These are phyloP conservation scores for Cenchrus purpureus DNA, from an alignment of 176 grass and related monocot genomes.

Conservation along the genomic window DNA sequence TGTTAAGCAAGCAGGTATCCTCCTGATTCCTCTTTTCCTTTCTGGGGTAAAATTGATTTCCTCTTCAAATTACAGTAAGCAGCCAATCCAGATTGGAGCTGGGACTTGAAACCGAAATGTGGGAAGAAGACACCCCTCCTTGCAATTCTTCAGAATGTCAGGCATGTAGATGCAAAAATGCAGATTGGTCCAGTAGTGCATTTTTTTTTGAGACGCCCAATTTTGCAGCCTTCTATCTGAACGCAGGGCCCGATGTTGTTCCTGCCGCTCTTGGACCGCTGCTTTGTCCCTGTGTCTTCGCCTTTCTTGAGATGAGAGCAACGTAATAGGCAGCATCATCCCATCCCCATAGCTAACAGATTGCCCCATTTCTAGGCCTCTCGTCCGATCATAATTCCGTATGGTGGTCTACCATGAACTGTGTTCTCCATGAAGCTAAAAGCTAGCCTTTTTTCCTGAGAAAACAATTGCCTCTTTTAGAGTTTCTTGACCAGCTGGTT, in stretches of 20 bases:
- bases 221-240: constrained; percentile 16
- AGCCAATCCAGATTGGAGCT: not conserved
- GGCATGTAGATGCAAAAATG: constrained; percentile 25
- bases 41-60: not conserved
- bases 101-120: not conserved
- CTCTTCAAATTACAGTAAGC: not conserved
- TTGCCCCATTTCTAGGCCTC: constrained; percentile 22
- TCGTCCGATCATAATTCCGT: constrained; percentile 23
- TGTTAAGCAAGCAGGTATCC: constrained; percentile 47
- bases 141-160: not conserved
- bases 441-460: not conserved
- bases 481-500: not conserved
- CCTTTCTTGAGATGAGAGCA: constrained; percentile 54
- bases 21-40: not conserved
- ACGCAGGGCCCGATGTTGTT: constrained; percentile 33
- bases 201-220: not conserved
- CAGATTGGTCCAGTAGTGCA: not conserved
- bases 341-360: constrained; percentile 21
- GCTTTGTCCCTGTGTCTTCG: constrained; percentile 17
- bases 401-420: constrained; percentile 18
- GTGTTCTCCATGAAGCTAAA: not conserved
- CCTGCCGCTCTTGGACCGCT: constrained; percentile 33
- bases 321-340: constrained; percentile 25
- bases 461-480: not conserved
- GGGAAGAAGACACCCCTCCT: not conserved